Conservation (phyloP, 768 basidiomycete genomes). For the Tricholoma saponaceum region DNA sequence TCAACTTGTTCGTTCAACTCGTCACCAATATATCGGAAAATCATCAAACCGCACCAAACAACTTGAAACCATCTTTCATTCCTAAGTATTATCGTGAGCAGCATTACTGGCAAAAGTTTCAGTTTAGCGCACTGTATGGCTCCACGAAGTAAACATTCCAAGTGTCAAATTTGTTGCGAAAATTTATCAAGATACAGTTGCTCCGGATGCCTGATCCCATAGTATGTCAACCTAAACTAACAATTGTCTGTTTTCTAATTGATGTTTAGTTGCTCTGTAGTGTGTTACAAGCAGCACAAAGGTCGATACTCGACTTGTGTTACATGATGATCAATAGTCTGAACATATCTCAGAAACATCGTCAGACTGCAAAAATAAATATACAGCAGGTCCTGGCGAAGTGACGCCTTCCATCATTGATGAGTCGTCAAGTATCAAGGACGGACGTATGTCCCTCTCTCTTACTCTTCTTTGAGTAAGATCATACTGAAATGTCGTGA, state of each 20-base stretch:
- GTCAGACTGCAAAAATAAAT: constrained; percentile 1
- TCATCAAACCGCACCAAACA: too few species aligned
- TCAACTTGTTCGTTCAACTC: too few species aligned
- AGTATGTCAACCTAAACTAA: constrained; percentile 45
- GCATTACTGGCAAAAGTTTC: too few species aligned
- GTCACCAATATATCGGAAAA: too few species aligned
- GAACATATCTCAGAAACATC: not conserved
- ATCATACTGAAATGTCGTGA: constrained; percentile 3
- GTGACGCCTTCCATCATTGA: not conserved
- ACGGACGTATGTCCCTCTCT: not conserved
- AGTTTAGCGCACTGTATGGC: too few species aligned
- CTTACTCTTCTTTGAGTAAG: not conserved
- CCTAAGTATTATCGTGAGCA: too few species aligned
- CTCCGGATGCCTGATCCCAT: constrained; percentile 56
- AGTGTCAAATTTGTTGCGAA: constrained; percentile 59
- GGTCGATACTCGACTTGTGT: constrained; percentile 30
- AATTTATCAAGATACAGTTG: constrained; percentile 70
- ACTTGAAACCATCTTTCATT: too few species aligned
- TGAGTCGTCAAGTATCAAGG: not conserved
- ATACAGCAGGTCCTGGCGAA: not conserved
- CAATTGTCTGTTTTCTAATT: constrained; percentile 1
- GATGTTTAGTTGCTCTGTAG: constrained; percentile 64
- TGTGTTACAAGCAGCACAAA: constrained; percentile 76
- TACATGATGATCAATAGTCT: not conserved
- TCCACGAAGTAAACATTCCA: constrained; percentile 4